Conservation (phyloP, 73 alveolate species). For the Paraurostyla sp. region DNA sequence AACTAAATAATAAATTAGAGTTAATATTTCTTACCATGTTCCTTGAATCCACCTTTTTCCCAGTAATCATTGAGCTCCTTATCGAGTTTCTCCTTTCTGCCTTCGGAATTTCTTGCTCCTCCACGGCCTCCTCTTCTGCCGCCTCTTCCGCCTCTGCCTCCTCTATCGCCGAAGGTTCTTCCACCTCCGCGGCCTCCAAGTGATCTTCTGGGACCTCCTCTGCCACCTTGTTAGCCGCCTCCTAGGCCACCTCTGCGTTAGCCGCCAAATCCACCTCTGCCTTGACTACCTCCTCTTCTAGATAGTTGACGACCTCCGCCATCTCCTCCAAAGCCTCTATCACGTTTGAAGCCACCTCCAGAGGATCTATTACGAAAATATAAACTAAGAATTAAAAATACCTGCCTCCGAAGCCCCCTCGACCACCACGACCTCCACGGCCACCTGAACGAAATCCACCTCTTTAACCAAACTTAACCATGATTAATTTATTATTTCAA, state of each 20-base stretch:
- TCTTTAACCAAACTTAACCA: neutral
- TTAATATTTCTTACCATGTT: neutral
- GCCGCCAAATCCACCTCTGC: conserved; percentile 45
- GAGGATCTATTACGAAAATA: neutral
- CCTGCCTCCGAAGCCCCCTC: neutral
- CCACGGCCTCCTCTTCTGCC: neutral
- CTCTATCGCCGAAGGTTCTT: neutral
- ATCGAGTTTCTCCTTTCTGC: neutral
- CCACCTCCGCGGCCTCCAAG: conserved; percentile 31
- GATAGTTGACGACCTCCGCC: neutral
- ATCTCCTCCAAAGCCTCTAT: neutral
- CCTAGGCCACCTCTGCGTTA: neutral
- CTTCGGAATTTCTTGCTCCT: neutral
- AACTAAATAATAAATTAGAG: neutral
- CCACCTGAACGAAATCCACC: conserved; percentile 12
- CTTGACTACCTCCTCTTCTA: conserved; percentile 16
- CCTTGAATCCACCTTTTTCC: conserved; percentile 25
- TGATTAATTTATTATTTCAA: neutral
- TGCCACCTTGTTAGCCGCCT: neutral
- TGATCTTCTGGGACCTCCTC: conserved; percentile 1
- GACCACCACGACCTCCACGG: neutral
- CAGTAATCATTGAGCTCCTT: neutral
- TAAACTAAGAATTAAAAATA: neutral
- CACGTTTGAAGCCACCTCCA: conserved; percentile 5
- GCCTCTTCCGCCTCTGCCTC: neutral